Percentiles rank a stretch among this genome's conserved stretches.
These are phyloP conservation scores for Zalaria sp. DNA, from an alignment of 2,329 filamentous ascomycete genomes.

Conservation along the genomic window DNA sequence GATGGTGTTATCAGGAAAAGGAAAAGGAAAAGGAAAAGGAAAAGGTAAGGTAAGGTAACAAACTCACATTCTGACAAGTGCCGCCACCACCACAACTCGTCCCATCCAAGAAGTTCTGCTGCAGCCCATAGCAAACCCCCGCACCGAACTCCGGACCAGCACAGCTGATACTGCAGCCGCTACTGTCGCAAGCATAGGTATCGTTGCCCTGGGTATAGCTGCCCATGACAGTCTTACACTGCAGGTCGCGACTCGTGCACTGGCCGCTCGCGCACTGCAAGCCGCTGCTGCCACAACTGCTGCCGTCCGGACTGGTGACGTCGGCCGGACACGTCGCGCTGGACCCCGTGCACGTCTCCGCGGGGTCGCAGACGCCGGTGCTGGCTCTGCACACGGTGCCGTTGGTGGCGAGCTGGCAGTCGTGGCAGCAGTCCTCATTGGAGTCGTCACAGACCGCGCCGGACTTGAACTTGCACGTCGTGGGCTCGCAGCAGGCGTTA, in stretches of 20 bases:
- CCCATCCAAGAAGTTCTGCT: conserved; percentile 89
- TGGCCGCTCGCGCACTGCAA: conserved; percentile 81
- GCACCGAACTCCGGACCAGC: conserved; percentile 52
- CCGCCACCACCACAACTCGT: conserved; percentile 74
- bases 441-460: conserved; percentile 68
- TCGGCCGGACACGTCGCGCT: conserved; percentile 63
- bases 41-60: neutral
- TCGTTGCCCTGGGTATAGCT: conserved; percentile 58
- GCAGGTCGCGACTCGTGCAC: conserved; percentile 80
- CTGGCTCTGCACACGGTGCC: conserved; percentile 66
- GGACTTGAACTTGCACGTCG: conserved; percentile 70
- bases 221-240: conserved; percentile 78
- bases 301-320: conserved; percentile 52
- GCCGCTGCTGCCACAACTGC: conserved; percentile 52
- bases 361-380: conserved; percentile 69
- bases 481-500: conserved; percentile 72
- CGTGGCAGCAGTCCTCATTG: conserved; percentile 71
- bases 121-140: conserved; percentile 57
- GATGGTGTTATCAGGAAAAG: neutral
- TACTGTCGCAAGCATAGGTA: conserved; percentile 62
- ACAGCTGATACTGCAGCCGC: conserved; percentile 66
- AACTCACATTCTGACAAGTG: conserved; percentile 52
- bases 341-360: conserved; percentile 67
- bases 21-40: neutral
- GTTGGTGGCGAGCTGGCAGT: conserved; percentile 53